Evolutionary conservation across 805 yeast species (phyloP), one percentile per base, ranked within the genome.

Genomic region (Cyberlindnera xishuangbannaensis): DNA sequence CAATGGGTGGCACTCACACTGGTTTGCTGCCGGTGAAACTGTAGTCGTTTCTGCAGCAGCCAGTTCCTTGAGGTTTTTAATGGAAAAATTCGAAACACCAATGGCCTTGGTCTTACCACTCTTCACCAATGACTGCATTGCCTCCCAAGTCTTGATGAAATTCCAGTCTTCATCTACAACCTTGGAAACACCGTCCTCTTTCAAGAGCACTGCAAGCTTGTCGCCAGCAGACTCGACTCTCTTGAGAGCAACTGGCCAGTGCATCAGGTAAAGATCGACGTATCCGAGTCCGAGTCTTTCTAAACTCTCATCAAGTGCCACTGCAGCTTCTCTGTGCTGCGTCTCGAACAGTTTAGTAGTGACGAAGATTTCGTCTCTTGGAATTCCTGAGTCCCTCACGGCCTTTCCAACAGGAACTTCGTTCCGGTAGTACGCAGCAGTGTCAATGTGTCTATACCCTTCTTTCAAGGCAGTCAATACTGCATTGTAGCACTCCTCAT

Each of bases 261-360:
- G 37, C 54, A 84, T 69, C 53, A 85, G 66, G 53, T 78, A 76
- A 41, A 84, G 61, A 52, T 84, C 95, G 33, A 84, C 79, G 50
- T 84, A 84, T 30, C 80, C 92, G 44, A 83, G 53, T 1, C 76
- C 77, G 40, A 84, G 63, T 48, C 76, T 73, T 41, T 67, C 48
- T 50, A 84, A 63, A 7, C 88, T 78, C 20, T 56, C 60, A 13
- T 74, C 68, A 25, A 83, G 56, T 11, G 79, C 80, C 16, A 53
- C 60, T 28, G 52, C 71, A 8, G 78, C 77, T 24, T 57, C 48
- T 41, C 67, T 65, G 14, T 37, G 44, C 13, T 41, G 39, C 11
- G 72, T 59, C 38, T 66, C 59, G 76, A 79, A 75, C 40, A 82
- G 62, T 53, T 83, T 83, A 36, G 90, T 82, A 43, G 87, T 79